These are phyloP conservation scores for Aegilops tauschii DNA, from an alignment of 176 grass and related monocot species.

Conservation along the genomic window DNA sequence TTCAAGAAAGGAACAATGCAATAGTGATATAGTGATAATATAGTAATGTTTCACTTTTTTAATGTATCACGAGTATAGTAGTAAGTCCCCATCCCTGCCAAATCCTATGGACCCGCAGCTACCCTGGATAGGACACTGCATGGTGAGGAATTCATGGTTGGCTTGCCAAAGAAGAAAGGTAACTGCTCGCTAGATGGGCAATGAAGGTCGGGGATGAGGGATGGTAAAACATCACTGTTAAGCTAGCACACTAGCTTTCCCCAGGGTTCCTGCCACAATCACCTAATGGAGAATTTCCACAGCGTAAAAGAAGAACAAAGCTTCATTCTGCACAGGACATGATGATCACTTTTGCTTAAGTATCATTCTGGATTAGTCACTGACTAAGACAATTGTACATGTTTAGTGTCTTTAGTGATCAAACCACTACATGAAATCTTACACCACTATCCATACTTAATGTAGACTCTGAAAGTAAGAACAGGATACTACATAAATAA, in stretches of 20 bases:
- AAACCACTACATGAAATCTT: not conserved
- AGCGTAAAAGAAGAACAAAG: not conserved
- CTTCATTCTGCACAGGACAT: not conserved
- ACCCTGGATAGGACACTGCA: not conserved
- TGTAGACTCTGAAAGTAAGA: not conserved
- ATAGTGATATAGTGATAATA: not conserved
- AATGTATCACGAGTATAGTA: not conserved
- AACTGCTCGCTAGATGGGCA: not conserved
- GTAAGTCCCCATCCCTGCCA: not conserved
- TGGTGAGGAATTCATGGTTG: not conserved
- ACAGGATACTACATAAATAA: not conserved
- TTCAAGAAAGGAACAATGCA: constrained; percentile 5
- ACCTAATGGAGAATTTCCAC: not conserved
- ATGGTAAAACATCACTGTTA: not conserved
- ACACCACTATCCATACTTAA: not conserved
- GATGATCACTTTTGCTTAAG: not conserved
- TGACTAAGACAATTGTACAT: not conserved
- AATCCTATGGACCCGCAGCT: not conserved
- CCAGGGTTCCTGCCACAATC: not conserved
- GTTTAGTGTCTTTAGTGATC: not conserved
- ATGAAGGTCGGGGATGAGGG: not conserved
- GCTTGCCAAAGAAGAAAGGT: not conserved
- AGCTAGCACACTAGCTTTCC: not conserved
- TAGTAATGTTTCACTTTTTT: not conserved
- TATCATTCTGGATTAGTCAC: not conserved